These are phyloP conservation scores for Boletellus ananas DNA, from an alignment of 768 basidiomycete species.

Conservation along the genomic window DNA sequence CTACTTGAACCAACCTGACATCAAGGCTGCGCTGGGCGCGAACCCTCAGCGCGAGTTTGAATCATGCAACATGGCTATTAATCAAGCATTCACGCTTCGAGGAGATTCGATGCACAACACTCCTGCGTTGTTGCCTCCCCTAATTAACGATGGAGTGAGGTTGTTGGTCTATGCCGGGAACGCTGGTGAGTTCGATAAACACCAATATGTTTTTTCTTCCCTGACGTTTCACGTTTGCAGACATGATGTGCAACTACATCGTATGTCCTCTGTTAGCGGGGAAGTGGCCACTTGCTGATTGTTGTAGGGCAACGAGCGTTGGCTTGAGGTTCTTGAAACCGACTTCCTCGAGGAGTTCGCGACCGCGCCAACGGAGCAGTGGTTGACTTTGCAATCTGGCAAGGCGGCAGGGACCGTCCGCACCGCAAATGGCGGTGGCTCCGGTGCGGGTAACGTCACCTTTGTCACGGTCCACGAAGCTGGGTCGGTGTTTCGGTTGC, in stretches of 20 bases:
- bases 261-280: conserved; percentile 32
- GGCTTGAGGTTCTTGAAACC: conserved; percentile 63
- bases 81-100: conserved; percentile 73
- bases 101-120: conserved; percentile 88
- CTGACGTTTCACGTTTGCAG: conserved; percentile 33
- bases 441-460: conserved; percentile 78
- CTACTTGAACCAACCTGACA: conserved; percentile 75
- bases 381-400: conserved; percentile 51
- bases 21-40: conserved; percentile 80
- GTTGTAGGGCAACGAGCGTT: conserved; percentile 68
- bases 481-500: conserved; percentile 49
- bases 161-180: conserved; percentile 89
- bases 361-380: conserved; percentile 46
- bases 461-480: conserved; percentile 77
- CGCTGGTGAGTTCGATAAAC: conserved; percentile 49
- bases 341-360: conserved; percentile 61
- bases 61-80: conserved; percentile 77
- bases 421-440: conserved; percentile 59
- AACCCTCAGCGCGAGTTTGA: conserved; percentile 55
- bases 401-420: conserved; percentile 65
- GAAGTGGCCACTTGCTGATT: background rate
- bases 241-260: conserved; percentile 87
- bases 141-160: conserved; percentile 79
- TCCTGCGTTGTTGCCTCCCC: conserved; percentile 69
- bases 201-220: background rate